A percentile compares a stretch with the other conserved stretches of the same genome.
Evolutionary conservation across 495 filamentous ascomycete genomes (phyloP).

Genomic region (Sordaria brevicollis): DNA sequence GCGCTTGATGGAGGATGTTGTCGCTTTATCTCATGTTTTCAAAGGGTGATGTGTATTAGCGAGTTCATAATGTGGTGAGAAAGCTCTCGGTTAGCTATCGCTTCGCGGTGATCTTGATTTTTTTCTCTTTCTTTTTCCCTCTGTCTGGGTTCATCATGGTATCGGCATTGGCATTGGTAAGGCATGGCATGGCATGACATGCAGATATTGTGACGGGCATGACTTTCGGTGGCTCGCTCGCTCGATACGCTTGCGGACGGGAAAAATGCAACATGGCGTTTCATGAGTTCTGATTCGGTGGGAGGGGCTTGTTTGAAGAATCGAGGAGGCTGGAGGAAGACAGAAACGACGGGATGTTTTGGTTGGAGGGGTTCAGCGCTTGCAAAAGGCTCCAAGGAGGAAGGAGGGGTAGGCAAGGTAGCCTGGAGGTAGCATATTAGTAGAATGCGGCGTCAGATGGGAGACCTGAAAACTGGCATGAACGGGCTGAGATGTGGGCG

Average conservation of each 20-base stretch:
- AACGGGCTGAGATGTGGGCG: not conserved
- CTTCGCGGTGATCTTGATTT: too few species aligned
- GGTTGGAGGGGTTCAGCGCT: not conserved
- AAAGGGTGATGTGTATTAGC: too few species aligned
- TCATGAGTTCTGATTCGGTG: not conserved
- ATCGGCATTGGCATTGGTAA: not conserved
- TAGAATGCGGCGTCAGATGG: not conserved
- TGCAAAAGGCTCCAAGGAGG: too few species aligned
- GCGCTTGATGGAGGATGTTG: not conserved
- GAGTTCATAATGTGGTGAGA: not conserved
- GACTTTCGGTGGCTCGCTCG: not conserved
- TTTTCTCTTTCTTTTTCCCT: not conserved
- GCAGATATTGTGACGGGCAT: not conserved
- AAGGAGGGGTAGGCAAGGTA: not conserved
- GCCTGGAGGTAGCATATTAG: not conserved
- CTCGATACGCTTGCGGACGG: not conserved
- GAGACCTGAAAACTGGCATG: not conserved
- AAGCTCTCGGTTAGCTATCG: too few species aligned
- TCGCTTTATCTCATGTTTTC: not conserved
- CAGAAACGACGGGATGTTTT: not conserved
- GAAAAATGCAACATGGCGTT: not conserved
- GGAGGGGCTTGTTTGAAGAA: not conserved
- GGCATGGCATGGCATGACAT: not conserved
- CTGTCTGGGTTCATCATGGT: not conserved
- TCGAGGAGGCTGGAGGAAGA: not conserved